phyloP scores from a whole-genome alignment of 2,329 filamentous ascomycete genomes.

The Penicillium sp. region DNA sequence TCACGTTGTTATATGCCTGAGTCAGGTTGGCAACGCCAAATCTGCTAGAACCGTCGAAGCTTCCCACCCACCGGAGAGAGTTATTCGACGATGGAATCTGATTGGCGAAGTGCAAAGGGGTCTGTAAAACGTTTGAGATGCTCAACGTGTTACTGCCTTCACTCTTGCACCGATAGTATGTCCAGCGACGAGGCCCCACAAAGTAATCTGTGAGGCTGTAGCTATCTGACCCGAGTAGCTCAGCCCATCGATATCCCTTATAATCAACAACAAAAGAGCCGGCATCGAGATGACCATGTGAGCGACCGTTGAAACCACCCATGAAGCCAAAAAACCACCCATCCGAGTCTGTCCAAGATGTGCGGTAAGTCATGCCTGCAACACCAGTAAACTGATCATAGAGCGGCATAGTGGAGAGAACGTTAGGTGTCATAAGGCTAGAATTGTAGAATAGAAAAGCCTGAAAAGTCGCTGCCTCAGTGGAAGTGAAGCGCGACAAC shows the following conservation, averaged over 20 bases:
- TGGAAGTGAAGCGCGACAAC: background rate
- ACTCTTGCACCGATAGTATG: constrained; percentile 1
- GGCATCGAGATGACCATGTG: constrained; percentile 2
- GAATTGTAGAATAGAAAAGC: constrained; percentile 4
- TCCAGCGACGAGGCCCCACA: background rate
- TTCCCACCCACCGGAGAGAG: background rate
- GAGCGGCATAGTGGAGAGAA: background rate
- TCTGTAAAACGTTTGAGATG: background rate
- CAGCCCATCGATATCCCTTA: constrained; percentile 4
- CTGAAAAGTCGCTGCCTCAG: constrained; percentile 2
- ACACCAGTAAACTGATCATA: background rate
- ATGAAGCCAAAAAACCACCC: constrained; percentile 5
- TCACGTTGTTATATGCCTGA: constrained; percentile 3
- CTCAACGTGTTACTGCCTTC: constrained; percentile 4
- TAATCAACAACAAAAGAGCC: constrained; percentile 6
- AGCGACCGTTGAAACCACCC: constrained; percentile 2
- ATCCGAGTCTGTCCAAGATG: constrained; percentile 1
- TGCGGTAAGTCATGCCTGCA: constrained; percentile 4
- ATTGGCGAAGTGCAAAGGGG: constrained; percentile 2
- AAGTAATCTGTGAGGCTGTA: constrained; percentile 4
- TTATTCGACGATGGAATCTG: constrained; percentile 5
- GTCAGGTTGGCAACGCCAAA: constrained; percentile 6
- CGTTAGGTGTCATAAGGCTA: background rate
- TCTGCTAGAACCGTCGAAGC: constrained; percentile 1
- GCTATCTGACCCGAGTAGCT: constrained; percentile 2